These are phyloP conservation scores for Cryomyces antarcticus DNA, from an alignment of 495 filamentous ascomycete species.

Conservation along the genomic window DNA sequence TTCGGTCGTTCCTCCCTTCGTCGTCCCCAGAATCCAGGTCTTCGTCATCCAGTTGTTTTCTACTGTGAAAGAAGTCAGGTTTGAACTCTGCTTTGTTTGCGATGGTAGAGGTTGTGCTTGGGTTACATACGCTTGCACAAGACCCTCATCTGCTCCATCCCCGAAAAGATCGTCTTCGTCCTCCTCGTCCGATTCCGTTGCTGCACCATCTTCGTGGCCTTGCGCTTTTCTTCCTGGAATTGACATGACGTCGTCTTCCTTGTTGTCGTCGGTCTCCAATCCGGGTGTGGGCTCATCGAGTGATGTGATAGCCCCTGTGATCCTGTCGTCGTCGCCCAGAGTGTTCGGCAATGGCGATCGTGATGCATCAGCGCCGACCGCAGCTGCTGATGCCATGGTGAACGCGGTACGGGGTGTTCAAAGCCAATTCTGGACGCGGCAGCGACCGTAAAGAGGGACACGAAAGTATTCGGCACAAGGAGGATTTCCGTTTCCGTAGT, in stretches of 20 bases:
- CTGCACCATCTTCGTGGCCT: conserved; percentile 4
- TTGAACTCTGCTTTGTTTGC: neutral
- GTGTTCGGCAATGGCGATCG: conserved; percentile 7
- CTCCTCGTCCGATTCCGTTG: conserved; percentile 1
- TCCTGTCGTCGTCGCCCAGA: conserved; percentile 10
- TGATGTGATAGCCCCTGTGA: conserved; percentile 6
- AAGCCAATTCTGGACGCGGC: no score
- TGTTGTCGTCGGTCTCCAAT: conserved; percentile 10
- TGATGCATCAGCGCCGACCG: conserved; percentile 8
- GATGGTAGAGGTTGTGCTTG: no score
- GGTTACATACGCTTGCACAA: no score
- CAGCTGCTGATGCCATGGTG: conserved; percentile 14
- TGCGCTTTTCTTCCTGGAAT: neutral
- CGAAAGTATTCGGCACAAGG: no score
- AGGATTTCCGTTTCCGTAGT: no score
- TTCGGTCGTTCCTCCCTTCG: neutral
- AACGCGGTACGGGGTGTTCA: no score
- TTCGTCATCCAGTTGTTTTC: conserved; percentile 40
- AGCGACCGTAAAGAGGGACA: no score
- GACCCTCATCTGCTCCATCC: conserved; percentile 5
- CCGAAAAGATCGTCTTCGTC: conserved; percentile 9
- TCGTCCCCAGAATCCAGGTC: conserved; percentile 72
- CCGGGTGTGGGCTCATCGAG: conserved; percentile 6
- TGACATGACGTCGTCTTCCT: neutral
- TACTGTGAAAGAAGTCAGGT: conserved; percentile 14